phyloP scores from a whole-genome alignment of 176 grass and related monocot species.

The Cenchrus purpureus region DNA sequence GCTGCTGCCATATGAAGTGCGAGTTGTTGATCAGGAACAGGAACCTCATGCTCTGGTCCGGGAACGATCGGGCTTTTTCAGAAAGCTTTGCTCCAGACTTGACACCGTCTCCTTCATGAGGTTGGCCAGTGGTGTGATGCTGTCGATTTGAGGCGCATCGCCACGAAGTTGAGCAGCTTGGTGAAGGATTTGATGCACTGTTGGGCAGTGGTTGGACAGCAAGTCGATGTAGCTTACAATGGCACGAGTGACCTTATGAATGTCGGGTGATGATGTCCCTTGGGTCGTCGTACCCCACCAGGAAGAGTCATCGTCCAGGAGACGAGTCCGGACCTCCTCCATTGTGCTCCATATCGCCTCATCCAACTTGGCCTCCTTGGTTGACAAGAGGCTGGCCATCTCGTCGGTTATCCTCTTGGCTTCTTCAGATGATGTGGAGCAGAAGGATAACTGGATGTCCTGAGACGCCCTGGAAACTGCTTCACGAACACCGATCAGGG shows the following conservation, averaged over 20 bases:
- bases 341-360: not conserved
- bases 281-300: not conserved
- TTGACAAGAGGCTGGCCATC: not conserved
- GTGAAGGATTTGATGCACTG: not conserved
- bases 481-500: not conserved
- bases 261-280: not conserved
- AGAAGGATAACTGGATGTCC: not conserved
- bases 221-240: not conserved
- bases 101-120: not conserved
- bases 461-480: not conserved
- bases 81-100: not conserved
- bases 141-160: not conserved
- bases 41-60: not conserved
- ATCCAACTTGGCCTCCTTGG: not conserved
- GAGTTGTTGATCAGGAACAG: not conserved
- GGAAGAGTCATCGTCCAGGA: not conserved
- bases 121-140: not conserved
- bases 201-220: not conserved
- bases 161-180: not conserved
- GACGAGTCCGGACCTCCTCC: too few species aligned
- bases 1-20: not conserved
- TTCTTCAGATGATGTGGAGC: not conserved
- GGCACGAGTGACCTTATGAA: not conserved
- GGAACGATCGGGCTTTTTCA: not conserved
- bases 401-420: not conserved